Evolutionary conservation across 1,284 basidiomycete species (phyloP).

Genomic region (Gastroboletus turbinatus): DNA sequence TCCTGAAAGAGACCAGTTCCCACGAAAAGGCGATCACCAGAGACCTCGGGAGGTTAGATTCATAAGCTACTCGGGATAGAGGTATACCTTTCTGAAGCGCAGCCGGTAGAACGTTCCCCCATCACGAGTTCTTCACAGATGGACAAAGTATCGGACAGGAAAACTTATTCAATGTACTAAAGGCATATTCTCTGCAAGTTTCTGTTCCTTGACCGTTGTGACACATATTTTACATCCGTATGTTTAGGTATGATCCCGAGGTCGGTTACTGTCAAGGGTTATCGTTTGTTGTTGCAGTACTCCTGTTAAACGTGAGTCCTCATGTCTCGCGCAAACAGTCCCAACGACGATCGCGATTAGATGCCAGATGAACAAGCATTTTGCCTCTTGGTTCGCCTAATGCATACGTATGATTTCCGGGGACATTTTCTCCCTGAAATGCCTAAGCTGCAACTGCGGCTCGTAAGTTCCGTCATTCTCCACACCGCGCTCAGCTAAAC

Average conservation of each 20-base stretch:
- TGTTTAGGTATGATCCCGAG: constrained; percentile 81
- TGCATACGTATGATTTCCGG: constrained; percentile 94
- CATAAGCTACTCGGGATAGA: constrained; percentile 2
- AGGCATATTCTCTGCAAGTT: constrained; percentile 88
- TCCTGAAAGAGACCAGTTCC: constrained; percentile 81
- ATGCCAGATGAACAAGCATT: constrained; percentile 99
- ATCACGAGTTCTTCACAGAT: constrained; percentile 93
- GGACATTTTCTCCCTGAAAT: constrained; percentile 98
- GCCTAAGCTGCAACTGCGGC: constrained; percentile 91
- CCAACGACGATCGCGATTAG: constrained; percentile 42
- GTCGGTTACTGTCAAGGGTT: constrained; percentile 98
- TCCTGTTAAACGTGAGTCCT: constrained; percentile 81
- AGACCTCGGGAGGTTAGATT: constrained; percentile 75
- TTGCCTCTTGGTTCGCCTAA: constrained; percentile 92
- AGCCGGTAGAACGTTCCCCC: constrained; percentile 83
- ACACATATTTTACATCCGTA: constrained; percentile 15
- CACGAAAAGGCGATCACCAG: constrained; percentile 95
- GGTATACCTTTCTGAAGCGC: constrained; percentile 13
- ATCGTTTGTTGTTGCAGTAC: constrained; percentile 92
- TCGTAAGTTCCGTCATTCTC: constrained; percentile 49
- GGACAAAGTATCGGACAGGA: constrained; percentile 94
- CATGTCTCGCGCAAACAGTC: neutral
- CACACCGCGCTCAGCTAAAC: constrained; percentile 6
- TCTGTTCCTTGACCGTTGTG: constrained; percentile 2
- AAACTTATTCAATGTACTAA: constrained; percentile 95